phyloP scores from a whole-genome alignment of 2,329 filamentous ascomycete genomes.

The Tolypocladium nubicola region DNA sequence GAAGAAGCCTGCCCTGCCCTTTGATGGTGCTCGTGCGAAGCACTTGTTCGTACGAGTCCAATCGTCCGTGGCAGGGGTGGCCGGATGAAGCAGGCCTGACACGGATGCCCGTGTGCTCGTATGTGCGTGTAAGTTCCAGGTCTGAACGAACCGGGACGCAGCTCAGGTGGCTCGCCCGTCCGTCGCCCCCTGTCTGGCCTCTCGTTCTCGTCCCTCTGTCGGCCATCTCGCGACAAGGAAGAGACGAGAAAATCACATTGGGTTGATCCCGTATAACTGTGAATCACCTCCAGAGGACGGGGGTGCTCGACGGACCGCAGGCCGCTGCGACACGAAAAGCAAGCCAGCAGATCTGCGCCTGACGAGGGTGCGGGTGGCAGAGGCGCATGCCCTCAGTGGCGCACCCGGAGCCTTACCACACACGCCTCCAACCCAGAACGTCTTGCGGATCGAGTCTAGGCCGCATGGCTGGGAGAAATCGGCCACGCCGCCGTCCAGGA shows the following conservation, averaged over 20 bases:
- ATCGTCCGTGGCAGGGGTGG: not conserved
- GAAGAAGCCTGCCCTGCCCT: not conserved
- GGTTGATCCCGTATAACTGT: not conserved
- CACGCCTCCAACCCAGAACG: not conserved
- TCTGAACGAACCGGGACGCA: not conserved
- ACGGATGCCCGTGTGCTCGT: not conserved
- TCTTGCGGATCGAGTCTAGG: not conserved
- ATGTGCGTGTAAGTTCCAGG: not conserved
- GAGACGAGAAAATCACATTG: not conserved
- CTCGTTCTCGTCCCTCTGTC: not conserved
- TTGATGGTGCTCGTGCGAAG: not conserved
- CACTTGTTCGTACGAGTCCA: not conserved
- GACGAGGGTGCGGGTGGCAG: not conserved
- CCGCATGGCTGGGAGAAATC: not conserved
- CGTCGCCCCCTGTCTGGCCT: not conserved
- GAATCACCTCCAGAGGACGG: not conserved
- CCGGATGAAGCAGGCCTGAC: not conserved
- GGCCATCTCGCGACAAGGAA: not conserved
- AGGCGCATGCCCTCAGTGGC: not conserved
- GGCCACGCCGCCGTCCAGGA: not conserved
- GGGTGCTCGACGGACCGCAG: not conserved
- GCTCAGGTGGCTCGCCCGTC: not conserved
- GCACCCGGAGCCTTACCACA: not conserved
- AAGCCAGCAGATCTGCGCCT: not conserved
- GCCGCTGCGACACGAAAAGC: not conserved